Percentiles rank a stretch among this genome's conserved stretches.
phyloP scores from a whole-genome alignment of 441 rosid species.

The Arabidopsis lyrata region DNA sequence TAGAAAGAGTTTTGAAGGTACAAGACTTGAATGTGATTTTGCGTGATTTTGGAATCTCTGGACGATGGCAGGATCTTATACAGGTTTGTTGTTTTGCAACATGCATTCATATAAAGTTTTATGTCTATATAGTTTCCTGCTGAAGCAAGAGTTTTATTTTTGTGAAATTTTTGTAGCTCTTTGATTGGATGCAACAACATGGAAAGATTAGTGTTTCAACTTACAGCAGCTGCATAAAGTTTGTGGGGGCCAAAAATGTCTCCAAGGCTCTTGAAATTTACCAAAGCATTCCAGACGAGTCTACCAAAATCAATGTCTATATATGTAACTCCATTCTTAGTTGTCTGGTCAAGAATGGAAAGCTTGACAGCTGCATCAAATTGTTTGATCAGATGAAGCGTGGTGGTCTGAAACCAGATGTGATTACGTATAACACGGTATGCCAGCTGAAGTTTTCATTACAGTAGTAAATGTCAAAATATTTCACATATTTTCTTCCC shows the following conservation, averaged over 20 bases:
- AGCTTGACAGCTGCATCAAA: slow-evolving; percentile 62
- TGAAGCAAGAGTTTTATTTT: background rate
- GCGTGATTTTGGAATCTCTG: slow-evolving; percentile 71
- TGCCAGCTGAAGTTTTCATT: slow-evolving; percentile 27
- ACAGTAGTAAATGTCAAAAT: background rate
- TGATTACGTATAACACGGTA: slow-evolving; percentile 84
- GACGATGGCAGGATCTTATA: slow-evolving; percentile 71
- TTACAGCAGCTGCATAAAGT: slow-evolving; percentile 79
- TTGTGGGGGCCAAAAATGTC: slow-evolving; percentile 67
- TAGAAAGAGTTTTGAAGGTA: slow-evolving; percentile 64
- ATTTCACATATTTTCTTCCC: slow-evolving; percentile 1
- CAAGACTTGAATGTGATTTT: slow-evolving; percentile 85
- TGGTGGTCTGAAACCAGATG: slow-evolving; percentile 81
- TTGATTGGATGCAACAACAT: slow-evolving; percentile 86
- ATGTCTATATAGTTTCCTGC: background rate
- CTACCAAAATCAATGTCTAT: slow-evolving; percentile 67
- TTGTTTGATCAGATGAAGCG: slow-evolving; percentile 91
- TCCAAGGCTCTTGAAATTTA: slow-evolving; percentile 76
- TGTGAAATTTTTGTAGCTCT: slow-evolving; percentile 58
- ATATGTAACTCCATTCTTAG: slow-evolving; percentile 84
- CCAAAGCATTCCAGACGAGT: slow-evolving; percentile 63
- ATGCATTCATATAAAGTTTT: background rate
- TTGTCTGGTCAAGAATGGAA: slow-evolving; percentile 79
- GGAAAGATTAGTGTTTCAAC: slow-evolving; percentile 71
- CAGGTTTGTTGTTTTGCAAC: slow-evolving; percentile 55